Base-by-base conservation (phyloP, 2,329 filamentous ascomycete species). In the Trichoderma koningii region DNA sequence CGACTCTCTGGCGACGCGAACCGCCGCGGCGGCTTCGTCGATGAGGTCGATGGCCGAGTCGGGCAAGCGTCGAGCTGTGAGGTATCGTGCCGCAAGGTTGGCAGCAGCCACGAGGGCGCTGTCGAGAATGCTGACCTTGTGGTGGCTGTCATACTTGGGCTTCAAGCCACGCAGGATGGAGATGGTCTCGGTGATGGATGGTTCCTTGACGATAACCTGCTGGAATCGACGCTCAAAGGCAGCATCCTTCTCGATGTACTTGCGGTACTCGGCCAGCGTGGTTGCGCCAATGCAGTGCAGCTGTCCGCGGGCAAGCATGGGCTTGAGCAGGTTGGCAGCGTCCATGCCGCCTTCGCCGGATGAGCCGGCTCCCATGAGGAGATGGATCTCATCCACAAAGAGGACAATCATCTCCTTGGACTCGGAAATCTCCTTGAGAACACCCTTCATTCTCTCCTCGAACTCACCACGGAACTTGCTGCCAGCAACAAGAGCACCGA, bases 401-500 rank as follows among this genome's bases (percentile, higher is more conserved):
- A 99, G 88, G 60, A 99, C 90, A 74, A 99, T 97, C 83, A 93
- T 97, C 65, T 98, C 94, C 76, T 95, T 96, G 59, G 93, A 92
- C 64, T 96, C 89, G 71, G 93, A 86, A 66, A 99, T 97, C 80
- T 99, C 95, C 78, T 98, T 99, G 72, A 99, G 79, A 5, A 99
- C 95, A 63, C 94, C 93, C 85, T 99, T 99, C 93, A 99, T 98
- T 71, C 95, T 88, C 83, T 99, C 95, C 77, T 99, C 95, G 66
- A 99, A 99, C 77, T 99, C 95, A 81, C 95, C 95, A 56, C 95
- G 89, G 81, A 96, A 99, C 80, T 99, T 99, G 86, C 93, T 97
- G 70, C 95, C 95, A 66, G 95, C 95, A 68, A 99, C 94, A 65
- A 99, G 83, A 26, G 94, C 91, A 72, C 95, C 95, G 55, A 99